phyloP scores from a whole-genome alignment of 2,329 filamentous ascomycete genomes.

The Alternaria atra region DNA sequence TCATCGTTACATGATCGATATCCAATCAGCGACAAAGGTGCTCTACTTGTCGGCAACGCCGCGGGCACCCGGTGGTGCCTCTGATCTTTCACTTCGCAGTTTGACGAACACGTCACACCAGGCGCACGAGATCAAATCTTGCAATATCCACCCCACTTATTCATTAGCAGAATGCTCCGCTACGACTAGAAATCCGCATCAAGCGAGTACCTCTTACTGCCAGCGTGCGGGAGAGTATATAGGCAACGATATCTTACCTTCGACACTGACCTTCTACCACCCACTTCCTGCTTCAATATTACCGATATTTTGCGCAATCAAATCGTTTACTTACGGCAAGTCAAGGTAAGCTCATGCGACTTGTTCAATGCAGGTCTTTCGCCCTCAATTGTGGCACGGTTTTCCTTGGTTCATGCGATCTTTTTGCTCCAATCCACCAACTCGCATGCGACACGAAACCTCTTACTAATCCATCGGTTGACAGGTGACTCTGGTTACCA shows the following conservation, averaged over 20 bases:
- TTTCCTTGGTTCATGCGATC: background rate
- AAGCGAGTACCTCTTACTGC: background rate
- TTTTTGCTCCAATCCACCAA: background rate
- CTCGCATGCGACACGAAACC: background rate
- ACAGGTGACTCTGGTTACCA: background rate
- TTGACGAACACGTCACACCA: constrained; percentile 1
- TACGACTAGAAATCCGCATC: background rate
- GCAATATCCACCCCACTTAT: background rate
- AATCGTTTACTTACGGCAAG: background rate
- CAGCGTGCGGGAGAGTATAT: background rate
- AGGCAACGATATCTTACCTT: background rate
- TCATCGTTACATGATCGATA: background rate
- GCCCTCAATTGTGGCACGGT: background rate
- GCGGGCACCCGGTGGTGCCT: background rate
- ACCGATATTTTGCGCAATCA: background rate
- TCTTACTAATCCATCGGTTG: background rate
- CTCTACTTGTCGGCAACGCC: background rate
- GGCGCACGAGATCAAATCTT: background rate
- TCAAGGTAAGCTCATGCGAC: background rate
- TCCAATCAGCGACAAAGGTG: background rate
- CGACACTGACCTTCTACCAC: constrained; percentile 1
- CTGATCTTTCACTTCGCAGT: constrained; percentile 9
- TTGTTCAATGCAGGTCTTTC: background rate
- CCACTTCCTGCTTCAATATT: background rate
- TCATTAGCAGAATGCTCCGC: background rate